phyloP scores from a whole-genome alignment of 768 basidiomycete genomes.

The Pisolithus sp. region DNA sequence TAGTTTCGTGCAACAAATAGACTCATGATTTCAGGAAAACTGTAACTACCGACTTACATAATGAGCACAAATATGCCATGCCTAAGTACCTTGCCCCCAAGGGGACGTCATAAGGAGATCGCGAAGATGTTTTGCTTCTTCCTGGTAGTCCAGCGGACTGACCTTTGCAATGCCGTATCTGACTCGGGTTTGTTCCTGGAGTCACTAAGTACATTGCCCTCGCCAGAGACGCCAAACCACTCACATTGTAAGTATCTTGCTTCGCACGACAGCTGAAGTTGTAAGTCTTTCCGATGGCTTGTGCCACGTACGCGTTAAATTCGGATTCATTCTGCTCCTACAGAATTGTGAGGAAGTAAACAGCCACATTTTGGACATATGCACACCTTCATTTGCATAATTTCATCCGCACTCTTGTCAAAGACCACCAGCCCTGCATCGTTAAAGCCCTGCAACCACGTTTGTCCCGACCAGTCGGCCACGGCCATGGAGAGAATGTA shows the following conservation, averaged over 20 bases:
- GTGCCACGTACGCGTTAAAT: constrained; percentile 54
- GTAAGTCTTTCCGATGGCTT: constrained; percentile 61
- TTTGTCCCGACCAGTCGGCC: constrained; percentile 83
- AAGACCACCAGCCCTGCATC: constrained; percentile 78
- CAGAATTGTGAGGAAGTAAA: neutral
- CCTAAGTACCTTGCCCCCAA: constrained; percentile 38
- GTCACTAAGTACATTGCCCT: neutral
- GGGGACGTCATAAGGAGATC: constrained; percentile 48
- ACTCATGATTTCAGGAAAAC: constrained; percentile 4
- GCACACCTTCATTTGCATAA: constrained; percentile 64
- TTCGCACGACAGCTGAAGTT: constrained; percentile 85
- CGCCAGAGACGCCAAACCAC: constrained; percentile 18
- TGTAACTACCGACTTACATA: too few relatives aligned
- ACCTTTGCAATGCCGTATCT: constrained; percentile 78
- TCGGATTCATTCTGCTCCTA: constrained; percentile 56
- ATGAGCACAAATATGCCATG: too few relatives aligned
- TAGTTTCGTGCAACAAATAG: neutral
- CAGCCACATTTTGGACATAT: neutral
- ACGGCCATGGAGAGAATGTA: constrained; percentile 83
- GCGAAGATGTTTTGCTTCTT: constrained; percentile 54
- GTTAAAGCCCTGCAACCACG: constrained; percentile 95
- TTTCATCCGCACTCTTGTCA: constrained; percentile 70
- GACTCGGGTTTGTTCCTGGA: constrained; percentile 72
- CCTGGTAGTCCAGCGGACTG: constrained; percentile 56
- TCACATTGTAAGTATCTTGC: constrained; percentile 79